Percentiles rank a stretch among this genome's conserved stretches.
Conservation (phyloP, 2,329 filamentous ascomycete genomes). For the Byssoonygena ceratinophila region DNA sequence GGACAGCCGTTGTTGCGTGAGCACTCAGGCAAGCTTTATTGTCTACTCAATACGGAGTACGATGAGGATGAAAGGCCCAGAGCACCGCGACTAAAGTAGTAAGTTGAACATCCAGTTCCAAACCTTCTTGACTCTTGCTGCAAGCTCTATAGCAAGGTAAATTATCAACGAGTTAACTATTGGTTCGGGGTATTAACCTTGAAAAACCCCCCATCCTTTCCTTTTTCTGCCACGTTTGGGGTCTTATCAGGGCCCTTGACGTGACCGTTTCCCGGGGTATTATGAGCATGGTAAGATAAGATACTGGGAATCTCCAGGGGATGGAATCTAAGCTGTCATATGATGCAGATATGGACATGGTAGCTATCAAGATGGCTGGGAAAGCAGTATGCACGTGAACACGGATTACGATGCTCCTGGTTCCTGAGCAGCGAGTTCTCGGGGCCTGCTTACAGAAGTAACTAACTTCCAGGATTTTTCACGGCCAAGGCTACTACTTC, state of each 20-base stretch:
- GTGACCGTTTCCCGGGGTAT: constrained; percentile 4
- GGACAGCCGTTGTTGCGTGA: too few relatives aligned
- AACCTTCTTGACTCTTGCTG: not conserved
- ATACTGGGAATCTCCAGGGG: not conserved
- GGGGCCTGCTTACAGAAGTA: too few relatives aligned
- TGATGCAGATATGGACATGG: not conserved
- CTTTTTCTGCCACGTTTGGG: not conserved
- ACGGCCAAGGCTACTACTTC: not conserved
- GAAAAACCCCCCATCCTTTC: not conserved
- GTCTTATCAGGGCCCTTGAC: not conserved
- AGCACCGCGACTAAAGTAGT: not conserved
- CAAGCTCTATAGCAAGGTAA: not conserved
- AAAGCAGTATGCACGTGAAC: not conserved
- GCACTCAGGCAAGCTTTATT: too few relatives aligned
- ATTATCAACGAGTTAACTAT: not conserved
- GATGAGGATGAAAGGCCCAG: not conserved
- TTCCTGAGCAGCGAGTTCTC: too few relatives aligned
- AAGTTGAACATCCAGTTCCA: not conserved
- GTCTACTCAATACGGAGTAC: too few relatives aligned
- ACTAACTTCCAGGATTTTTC: not conserved
- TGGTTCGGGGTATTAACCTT: constrained; percentile 8
- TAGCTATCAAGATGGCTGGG: not conserved
- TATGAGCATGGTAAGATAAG: constrained; percentile 1
- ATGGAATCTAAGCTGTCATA: not conserved
- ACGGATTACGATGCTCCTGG: not conserved